These are phyloP conservation scores for Silene conica DNA, from an alignment of 148 eudicot genomes.

Conservation along the genomic window DNA sequence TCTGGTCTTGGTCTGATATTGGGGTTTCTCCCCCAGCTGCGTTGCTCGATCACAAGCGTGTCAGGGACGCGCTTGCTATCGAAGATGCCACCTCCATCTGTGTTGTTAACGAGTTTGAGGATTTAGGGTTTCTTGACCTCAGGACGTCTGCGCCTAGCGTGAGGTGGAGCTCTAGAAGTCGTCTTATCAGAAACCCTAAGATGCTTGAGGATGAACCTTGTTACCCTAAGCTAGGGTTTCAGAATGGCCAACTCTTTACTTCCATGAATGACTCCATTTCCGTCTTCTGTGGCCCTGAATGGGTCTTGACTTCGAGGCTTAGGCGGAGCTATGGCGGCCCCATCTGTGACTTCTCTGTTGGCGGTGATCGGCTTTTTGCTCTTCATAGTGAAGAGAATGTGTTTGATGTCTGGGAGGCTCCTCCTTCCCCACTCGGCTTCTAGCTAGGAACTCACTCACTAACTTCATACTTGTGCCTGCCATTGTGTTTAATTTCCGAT, in stretches of 20 bases:
- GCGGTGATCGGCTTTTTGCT: conserved; percentile 82
- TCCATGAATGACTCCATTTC: conserved; percentile 81
- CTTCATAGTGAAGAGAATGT: conserved; percentile 85
- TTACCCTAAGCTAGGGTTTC: conserved; percentile 73
- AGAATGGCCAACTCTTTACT: conserved; percentile 69
- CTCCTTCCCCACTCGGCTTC: conserved; percentile 38
- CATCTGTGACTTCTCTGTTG: conserved; percentile 82
- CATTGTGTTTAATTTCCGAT: neutral
- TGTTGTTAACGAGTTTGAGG: conserved; percentile 86
- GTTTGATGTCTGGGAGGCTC: conserved; percentile 88
- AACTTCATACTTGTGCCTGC: neutral
- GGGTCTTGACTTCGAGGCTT: conserved; percentile 80
- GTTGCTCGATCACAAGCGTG: conserved; percentile 52
- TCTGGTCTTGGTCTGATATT: conserved; percentile 80
- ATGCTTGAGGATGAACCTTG: conserved; percentile 67
- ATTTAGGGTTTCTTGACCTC: conserved; percentile 80
- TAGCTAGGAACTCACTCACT: conserved; percentile 1
- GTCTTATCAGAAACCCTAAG: conserved; percentile 47
- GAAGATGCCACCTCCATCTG: conserved; percentile 59
- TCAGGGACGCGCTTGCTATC: conserved; percentile 79
- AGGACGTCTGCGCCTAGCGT: conserved; percentile 45
- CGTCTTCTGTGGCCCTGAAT: conserved; percentile 79
- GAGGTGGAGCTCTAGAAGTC: conserved; percentile 80
- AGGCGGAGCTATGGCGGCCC: conserved; percentile 65
- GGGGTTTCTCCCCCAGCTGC: conserved; percentile 25